Evolutionary conservation across 441 rosid species (phyloP).

Genomic region (Codiaeum variegatum): DNA sequence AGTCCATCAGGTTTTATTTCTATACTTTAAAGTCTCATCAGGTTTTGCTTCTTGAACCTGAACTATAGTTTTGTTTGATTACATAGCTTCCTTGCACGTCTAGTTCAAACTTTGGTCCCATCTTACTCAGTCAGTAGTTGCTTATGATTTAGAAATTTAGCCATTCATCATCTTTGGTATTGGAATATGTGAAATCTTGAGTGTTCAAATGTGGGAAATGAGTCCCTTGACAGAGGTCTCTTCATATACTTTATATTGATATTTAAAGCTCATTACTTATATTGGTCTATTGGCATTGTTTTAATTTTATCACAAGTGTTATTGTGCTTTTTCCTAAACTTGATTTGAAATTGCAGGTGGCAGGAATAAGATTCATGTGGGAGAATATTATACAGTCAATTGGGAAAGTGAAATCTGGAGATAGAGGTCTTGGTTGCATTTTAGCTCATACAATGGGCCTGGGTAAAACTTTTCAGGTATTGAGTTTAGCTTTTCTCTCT

Average conservation of each 20-base stretch:
- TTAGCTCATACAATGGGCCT: conserved; percentile 99
- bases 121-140: neutral
- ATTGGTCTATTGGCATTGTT: neutral
- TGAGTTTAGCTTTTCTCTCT: conserved; percentile 21
- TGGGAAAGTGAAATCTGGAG: conserved; percentile 84
- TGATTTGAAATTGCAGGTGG: conserved; percentile 55
- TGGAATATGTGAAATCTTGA: neutral
- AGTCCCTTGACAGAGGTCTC: neutral
- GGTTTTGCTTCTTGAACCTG: conserved; percentile 7
- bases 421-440: conserved; percentile 99
- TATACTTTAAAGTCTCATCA: no score
- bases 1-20: conserved; percentile 81
- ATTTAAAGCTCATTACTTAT: neutral
- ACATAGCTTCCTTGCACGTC: neutral
- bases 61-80: neutral
- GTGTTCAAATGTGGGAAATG: neutral
- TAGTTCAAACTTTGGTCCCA: neutral
- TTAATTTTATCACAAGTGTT: neutral
- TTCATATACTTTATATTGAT: neutral
- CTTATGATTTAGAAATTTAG: neutral
- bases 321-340: conserved; percentile 15
- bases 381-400: conserved; percentile 95
- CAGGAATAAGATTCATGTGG: conserved; percentile 99
- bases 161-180: neutral
- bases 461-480: conserved; percentile 99